These are phyloP conservation scores for Trametopsis cervina DNA, from an alignment of 768 basidiomycete species.

Conservation along the genomic window DNA sequence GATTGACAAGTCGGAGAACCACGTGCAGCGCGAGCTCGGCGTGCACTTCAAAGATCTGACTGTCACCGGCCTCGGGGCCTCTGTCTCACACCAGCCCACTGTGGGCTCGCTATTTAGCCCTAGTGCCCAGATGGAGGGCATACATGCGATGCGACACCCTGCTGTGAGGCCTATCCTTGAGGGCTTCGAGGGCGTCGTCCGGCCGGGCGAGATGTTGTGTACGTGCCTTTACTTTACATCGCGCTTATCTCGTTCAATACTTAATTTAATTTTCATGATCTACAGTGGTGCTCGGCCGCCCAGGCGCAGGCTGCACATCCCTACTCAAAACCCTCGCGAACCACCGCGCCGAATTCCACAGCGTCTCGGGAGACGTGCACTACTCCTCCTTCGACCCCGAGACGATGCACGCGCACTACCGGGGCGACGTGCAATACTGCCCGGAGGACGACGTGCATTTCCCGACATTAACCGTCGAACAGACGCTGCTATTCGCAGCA, in stretches of 20 bases:
- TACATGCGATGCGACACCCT: conserved; percentile 50
- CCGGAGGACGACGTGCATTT: conserved; percentile 87
- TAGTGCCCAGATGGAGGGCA: conserved; percentile 30
- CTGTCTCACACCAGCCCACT: conserved; percentile 49
- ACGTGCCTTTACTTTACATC: conserved; percentile 1
- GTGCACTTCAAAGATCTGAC: conserved; percentile 52
- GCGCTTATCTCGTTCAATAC: background rate
- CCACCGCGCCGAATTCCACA: conserved; percentile 58
- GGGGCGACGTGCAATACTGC: conserved; percentile 76
- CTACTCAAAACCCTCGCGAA: conserved; percentile 80
- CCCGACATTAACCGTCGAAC: conserved; percentile 72
- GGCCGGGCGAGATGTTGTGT: conserved; percentile 67
- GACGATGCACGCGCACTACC: conserved; percentile 56
- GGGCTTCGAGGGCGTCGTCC: conserved; percentile 49
- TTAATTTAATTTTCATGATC: background rate
- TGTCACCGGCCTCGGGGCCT: conserved; percentile 53
- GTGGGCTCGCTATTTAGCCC: conserved; percentile 61
- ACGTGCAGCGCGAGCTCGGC: conserved; percentile 49
- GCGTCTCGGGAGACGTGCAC: conserved; percentile 59
- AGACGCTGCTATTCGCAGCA: conserved; percentile 68
- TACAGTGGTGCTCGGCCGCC: conserved; percentile 77
- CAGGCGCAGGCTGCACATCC: conserved; percentile 80
- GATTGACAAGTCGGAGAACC: conserved; percentile 35
- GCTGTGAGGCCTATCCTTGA: conserved; percentile 47
- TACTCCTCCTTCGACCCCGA: conserved; percentile 72